A percentile compares a stretch with the other conserved stretches of the same genome.
Evolutionary conservation across 2,329 filamentous ascomycete genomes (phyloP).

Genomic region (Nakataea oryzae): DNA sequence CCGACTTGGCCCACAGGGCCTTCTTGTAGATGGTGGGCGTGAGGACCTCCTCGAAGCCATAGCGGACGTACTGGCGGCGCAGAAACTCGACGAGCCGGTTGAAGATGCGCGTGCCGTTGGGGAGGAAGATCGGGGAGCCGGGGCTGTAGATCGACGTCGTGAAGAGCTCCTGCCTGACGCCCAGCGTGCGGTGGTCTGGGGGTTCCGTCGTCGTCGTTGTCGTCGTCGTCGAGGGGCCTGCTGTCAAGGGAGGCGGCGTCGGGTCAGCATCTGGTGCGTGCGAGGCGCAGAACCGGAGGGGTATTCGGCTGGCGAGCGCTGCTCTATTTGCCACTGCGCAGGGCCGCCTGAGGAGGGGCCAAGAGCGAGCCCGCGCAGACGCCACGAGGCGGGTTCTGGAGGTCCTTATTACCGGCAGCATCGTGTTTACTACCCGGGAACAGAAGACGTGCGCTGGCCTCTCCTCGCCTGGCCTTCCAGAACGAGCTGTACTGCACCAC

Average conservation of each 20-base stretch:
- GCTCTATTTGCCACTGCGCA: slow-evolving; percentile 5
- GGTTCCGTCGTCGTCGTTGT: slow-evolving; percentile 17
- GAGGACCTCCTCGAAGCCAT: slow-evolving; percentile 81
- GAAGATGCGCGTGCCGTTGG: slow-evolving; percentile 72
- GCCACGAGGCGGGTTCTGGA: neutral
- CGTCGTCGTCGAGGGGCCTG: too few species aligned
- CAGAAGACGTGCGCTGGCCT: too few species aligned
- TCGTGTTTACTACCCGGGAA: neutral
- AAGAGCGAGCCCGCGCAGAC: neutral
- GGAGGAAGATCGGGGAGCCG: slow-evolving; percentile 75
- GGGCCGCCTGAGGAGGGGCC: neutral
- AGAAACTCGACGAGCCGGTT: slow-evolving; percentile 75
- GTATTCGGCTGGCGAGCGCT: neutral
- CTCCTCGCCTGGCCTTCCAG: neutral
- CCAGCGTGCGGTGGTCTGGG: slow-evolving; percentile 51
- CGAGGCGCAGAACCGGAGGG: slow-evolving; percentile 16
- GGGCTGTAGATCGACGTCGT: slow-evolving; percentile 71
- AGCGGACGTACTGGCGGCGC: slow-evolving; percentile 71
- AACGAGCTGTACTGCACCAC: too few species aligned
- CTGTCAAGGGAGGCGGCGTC: slow-evolving; percentile 10
- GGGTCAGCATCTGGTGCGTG: slow-evolving; percentile 9
- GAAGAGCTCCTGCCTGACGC: slow-evolving; percentile 63
- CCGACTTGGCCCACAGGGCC: slow-evolving; percentile 74
- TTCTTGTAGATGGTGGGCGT: slow-evolving; percentile 89
- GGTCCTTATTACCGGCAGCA: neutral